Conservation (phyloP, 2,329 filamentous ascomycete genomes). For the Whalleya microplaca region DNA sequence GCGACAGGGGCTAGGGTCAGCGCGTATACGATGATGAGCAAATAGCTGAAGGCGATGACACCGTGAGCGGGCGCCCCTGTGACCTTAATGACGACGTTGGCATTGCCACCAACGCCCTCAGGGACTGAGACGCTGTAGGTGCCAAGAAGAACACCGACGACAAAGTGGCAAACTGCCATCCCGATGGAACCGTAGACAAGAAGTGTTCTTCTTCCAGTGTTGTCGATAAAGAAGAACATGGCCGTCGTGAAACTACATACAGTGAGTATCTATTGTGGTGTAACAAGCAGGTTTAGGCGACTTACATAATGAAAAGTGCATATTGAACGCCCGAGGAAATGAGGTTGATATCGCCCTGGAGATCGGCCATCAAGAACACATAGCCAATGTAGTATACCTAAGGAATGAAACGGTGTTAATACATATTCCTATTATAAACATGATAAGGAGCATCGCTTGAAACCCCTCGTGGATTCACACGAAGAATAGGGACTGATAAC, state of each 20-base stretch:
- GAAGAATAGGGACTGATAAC: too few relatives aligned
- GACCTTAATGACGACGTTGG: conserved; percentile 59
- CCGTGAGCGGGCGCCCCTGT: conserved; percentile 58
- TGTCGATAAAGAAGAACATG: conserved; percentile 57
- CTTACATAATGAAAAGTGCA: conserved; percentile 50
- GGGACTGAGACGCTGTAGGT: conserved; percentile 47
- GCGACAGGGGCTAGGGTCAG: conserved; percentile 66
- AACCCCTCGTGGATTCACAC: too few relatives aligned
- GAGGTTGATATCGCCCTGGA: conserved; percentile 55
- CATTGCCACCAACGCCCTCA: conserved; percentile 49
- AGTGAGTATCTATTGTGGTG: conserved; percentile 4
- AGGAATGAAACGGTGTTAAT: too few relatives aligned
- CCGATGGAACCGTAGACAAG: conserved; percentile 68
- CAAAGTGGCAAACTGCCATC: conserved; percentile 65
- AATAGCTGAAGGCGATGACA: conserved; percentile 68
- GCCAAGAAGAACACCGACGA: conserved; percentile 57
- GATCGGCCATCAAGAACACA: conserved; percentile 62
- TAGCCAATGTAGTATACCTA: conserved; percentile 62
- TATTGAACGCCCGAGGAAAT: conserved; percentile 61
- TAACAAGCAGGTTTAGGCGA: conserved; percentile 1
- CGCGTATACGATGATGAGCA: conserved; percentile 66
- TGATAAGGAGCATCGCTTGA: too few relatives aligned
- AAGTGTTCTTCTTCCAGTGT: conserved; percentile 63
- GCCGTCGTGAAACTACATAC: conserved; percentile 45
- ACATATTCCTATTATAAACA: too few relatives aligned